Base-by-base conservation (phyloP, 495 filamentous ascomycete species). In the Penicillium soppii region DNA sequence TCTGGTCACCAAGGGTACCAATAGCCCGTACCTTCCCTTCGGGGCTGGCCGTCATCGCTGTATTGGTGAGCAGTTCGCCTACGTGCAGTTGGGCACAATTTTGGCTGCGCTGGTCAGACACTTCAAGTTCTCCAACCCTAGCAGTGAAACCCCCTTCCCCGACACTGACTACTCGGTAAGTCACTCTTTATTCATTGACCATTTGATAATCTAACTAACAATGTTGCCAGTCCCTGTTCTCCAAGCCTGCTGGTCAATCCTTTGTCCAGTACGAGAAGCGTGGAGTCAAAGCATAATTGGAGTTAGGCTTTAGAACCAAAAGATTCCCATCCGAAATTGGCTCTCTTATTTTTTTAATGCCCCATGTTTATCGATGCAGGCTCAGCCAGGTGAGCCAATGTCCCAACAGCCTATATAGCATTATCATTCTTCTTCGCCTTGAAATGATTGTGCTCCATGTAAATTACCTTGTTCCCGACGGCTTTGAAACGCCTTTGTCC, bases 51-150 rank as follows among this genome's bases (percentile, higher is more conserved):
- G 78, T 20, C 79, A 82, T 54, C 72, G 79, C 30, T 82, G 79
- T 51, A 81, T 82, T 47, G 79, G 79, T 19, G 78, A 82, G 59
- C 72, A 78, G 43, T 82, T 80, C 47, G 78, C 78, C 26, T 82
- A 82, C 54, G 65, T 79, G 16, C 77, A 82, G 33, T 65, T 82
- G 43, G 66, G 62, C 26, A 67, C 72, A 12, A 77, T 82, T 27
- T 57, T 73, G 19, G 71, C 74, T 7, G 70, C 73, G 2, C 48
- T 82, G 57, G 73, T 80, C 25, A 66, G 72, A 39, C 43, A 73
- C 13, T 73, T 80, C 54, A 72, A 73, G 48, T 72, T 79, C 47
- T 51, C 54, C 45, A 68, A 66, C 26, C 35, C 70, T 26, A 57
- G 67, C 16, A 50, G 56, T 23, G 49, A 49, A 39, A 43, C 59